Conservation (phyloP, 305 asterid species). For the Fraxinus greggii region DNA sequence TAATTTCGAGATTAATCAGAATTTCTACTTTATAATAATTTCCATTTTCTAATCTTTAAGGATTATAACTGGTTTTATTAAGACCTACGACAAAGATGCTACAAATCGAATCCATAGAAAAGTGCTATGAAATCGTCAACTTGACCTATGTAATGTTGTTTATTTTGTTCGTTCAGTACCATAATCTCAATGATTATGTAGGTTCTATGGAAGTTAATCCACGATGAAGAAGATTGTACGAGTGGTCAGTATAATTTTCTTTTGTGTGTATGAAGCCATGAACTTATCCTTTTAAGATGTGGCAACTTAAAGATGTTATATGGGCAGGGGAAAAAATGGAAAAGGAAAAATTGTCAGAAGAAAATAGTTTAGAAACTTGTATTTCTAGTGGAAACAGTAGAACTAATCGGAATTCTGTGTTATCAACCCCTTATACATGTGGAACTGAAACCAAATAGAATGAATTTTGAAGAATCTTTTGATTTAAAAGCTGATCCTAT, state of each 20-base stretch:
- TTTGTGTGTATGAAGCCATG: neutral
- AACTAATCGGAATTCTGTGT: neutral
- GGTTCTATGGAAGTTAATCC: neutral
- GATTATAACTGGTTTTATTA: neutral
- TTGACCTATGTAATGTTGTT: neutral
- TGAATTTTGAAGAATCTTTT: neutral
- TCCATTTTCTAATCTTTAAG: neutral
- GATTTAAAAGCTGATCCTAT: neutral
- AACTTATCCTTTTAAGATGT: neutral
- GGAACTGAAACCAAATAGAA: neutral
- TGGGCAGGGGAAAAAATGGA: neutral
- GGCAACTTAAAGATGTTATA: neutral
- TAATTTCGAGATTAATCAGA: neutral
- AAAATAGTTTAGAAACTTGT: neutral
- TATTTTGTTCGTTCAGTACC: neutral
- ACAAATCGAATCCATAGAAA: neutral
- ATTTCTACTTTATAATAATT: neutral
- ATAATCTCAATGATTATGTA: neutral
- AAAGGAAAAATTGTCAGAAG: neutral
- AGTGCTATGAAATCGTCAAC: neutral
- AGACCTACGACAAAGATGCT: neutral
- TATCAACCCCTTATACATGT: neutral
- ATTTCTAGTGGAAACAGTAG: neutral
- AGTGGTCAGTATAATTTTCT: neutral
- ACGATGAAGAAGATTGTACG: neutral